phyloP scores from a whole-genome alignment of 2,329 filamentous ascomycete genomes.

The Botrytis elliptica region DNA sequence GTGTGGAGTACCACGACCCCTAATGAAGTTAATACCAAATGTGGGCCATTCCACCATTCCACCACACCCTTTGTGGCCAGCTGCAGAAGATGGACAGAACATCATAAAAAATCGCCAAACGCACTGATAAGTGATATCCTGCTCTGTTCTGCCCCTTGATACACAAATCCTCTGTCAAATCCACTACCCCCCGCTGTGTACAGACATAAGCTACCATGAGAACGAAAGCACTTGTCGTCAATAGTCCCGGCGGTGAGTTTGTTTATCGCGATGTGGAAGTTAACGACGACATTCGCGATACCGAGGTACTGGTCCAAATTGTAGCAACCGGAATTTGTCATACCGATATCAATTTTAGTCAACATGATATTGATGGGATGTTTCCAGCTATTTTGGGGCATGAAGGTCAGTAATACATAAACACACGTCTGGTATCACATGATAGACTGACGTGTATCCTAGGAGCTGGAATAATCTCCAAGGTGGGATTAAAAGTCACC shows the following conservation, averaged over 20 bases:
- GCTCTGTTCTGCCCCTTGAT: background rate
- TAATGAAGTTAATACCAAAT: background rate
- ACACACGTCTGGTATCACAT: background rate
- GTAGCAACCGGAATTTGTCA: conserved; percentile 41
- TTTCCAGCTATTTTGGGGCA: conserved; percentile 38
- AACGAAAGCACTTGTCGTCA: conserved; percentile 16
- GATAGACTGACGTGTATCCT: background rate
- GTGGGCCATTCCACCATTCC: background rate
- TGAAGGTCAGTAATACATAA: conserved; percentile 30
- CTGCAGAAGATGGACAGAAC: background rate
- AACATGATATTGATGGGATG: conserved; percentile 24
- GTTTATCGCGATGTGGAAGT: conserved; percentile 19
- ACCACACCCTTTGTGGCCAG: background rate
- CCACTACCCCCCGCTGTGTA: background rate
- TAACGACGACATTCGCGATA: conserved; percentile 25
- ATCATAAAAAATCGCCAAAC: background rate
- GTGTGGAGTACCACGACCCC: background rate
- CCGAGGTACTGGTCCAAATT: conserved; percentile 42
- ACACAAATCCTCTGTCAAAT: background rate
- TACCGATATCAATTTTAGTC: conserved; percentile 29
- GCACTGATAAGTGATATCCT: background rate
- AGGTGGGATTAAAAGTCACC: conserved; percentile 25
- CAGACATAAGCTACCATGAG: background rate
- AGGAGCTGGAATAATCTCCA: conserved; percentile 30
- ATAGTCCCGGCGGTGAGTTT: conserved; percentile 13